Conservation (phyloP, 2,329 filamentous ascomycete genomes). For the Capronia coronata region DNA sequence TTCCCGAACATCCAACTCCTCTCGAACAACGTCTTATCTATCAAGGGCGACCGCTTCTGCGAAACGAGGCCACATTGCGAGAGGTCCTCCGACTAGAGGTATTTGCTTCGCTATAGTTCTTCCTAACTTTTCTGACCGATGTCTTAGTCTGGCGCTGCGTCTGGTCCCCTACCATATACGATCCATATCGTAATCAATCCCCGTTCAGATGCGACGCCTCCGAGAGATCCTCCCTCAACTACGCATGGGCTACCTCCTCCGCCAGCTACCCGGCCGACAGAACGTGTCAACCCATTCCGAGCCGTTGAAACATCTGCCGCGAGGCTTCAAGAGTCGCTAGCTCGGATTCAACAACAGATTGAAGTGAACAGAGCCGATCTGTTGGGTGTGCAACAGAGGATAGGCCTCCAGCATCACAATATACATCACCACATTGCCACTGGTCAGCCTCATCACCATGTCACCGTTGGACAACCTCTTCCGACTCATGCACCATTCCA, state of each 20-base stretch:
- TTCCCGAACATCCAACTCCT: conserved; percentile 43
- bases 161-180: conserved; percentile 21
- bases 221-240: not conserved
- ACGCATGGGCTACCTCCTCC: not conserved
- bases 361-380: conserved; percentile 21
- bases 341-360: conserved; percentile 21
- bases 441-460: not conserved
- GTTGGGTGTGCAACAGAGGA: conserved; percentile 19
- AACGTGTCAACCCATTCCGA: conserved; percentile 5
- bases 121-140: not conserved
- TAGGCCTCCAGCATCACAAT: conserved; percentile 16
- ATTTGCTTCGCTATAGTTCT: conserved; percentile 25
- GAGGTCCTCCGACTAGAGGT: conserved; percentile 49
- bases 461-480: not conserved
- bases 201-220: conserved; percentile 1
- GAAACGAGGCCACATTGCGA: conserved; percentile 44
- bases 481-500: not conserved
- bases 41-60: conserved; percentile 47
- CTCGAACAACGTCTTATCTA: conserved; percentile 53
- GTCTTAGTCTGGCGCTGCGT: conserved; percentile 5
- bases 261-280: not conserved
- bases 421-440: not conserved
- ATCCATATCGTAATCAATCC: conserved; percentile 26
- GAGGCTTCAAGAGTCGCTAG: conserved; percentile 16
- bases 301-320: conserved; percentile 8